phyloP scores from a whole-genome alignment of 169 alveolate species.

The Theileria sp. region DNA sequence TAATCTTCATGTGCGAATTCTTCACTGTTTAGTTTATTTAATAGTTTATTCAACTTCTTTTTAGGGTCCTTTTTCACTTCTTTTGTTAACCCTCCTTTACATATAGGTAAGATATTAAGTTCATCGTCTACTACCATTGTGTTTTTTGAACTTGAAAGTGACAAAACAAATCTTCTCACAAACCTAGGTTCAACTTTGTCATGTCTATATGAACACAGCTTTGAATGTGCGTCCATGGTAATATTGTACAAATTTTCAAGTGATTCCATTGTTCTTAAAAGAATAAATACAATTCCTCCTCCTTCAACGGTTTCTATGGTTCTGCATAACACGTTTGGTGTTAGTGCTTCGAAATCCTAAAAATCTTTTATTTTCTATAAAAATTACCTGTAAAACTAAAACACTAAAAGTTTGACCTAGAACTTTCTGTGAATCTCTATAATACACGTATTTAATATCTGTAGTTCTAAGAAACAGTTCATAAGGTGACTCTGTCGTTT shows the following conservation, averaged over 20 bases:
- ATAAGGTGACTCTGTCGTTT: conserved; percentile 94
- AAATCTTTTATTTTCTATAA: neutral
- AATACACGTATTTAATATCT: conserved; percentile 95
- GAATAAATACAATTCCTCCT: conserved; percentile 93
- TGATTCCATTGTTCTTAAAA: conserved; percentile 86
- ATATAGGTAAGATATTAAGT: conserved; percentile 94
- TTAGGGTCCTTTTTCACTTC: conserved; percentile 18
- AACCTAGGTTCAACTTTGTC: conserved; percentile 90
- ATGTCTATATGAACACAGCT: conserved; percentile 86
- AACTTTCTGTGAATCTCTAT: conserved; percentile 93
- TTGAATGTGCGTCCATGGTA: conserved; percentile 95
- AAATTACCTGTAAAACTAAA: conserved; percentile 85
- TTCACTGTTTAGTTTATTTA: conserved; percentile 14
- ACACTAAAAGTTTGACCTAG: conserved; percentile 96
- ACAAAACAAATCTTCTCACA: conserved; percentile 89
- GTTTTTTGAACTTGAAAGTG: conserved; percentile 81
- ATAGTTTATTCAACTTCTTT: conserved; percentile 41
- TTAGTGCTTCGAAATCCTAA: conserved; percentile 96
- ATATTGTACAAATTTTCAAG: conserved; percentile 79
- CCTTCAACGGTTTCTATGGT: conserved; percentile 99
- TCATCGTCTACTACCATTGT: conserved; percentile 98
- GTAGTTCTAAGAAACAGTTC: conserved; percentile 92
- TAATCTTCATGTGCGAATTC: conserved; percentile 49
- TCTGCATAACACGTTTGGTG: conserved; percentile 99
- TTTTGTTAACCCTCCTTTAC: conserved; percentile 56